These are phyloP conservation scores for Zygoascus ofunaensis DNA, from an alignment of 805 yeast species.

Conservation along the genomic window DNA sequence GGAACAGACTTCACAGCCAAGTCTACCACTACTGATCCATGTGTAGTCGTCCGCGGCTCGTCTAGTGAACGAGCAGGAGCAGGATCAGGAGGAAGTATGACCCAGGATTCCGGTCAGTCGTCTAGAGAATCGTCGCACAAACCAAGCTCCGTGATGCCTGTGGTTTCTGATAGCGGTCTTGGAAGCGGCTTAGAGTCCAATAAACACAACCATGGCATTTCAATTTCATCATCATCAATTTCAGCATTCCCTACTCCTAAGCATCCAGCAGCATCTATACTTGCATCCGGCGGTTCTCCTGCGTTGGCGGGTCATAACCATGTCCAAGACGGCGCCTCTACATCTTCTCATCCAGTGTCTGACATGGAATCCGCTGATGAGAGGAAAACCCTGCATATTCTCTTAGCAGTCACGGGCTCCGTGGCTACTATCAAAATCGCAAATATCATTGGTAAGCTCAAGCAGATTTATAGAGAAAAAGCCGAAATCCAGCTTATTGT, in stretches of 20 bases:
- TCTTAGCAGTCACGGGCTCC: constrained; percentile 90
- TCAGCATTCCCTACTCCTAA: background rate
- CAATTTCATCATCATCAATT: background rate
- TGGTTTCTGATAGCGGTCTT: background rate
- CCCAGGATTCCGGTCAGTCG: background rate
- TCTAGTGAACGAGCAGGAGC: background rate
- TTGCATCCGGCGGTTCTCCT: background rate
- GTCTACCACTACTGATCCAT: background rate
- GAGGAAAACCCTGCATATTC: constrained; percentile 48
- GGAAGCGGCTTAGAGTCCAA: background rate
- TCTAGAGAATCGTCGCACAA: background rate
- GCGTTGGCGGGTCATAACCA: constrained; percentile 1
- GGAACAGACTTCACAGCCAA: background rate
- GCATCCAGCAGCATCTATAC: background rate
- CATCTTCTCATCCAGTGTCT: background rate
- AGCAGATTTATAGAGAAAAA: constrained; percentile 61
- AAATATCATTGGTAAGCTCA: constrained; percentile 74
- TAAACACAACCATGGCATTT: background rate
- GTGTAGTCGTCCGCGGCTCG: background rate
- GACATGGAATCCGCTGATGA: background rate
- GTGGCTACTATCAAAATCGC: constrained; percentile 96
- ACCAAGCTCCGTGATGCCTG: background rate
- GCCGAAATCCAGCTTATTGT: constrained; percentile 79
- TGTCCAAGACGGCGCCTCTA: background rate
- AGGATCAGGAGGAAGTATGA: no score